Conservation (phyloP, 2,329 filamentous ascomycete genomes). For the Shiraia sp. region DNA sequence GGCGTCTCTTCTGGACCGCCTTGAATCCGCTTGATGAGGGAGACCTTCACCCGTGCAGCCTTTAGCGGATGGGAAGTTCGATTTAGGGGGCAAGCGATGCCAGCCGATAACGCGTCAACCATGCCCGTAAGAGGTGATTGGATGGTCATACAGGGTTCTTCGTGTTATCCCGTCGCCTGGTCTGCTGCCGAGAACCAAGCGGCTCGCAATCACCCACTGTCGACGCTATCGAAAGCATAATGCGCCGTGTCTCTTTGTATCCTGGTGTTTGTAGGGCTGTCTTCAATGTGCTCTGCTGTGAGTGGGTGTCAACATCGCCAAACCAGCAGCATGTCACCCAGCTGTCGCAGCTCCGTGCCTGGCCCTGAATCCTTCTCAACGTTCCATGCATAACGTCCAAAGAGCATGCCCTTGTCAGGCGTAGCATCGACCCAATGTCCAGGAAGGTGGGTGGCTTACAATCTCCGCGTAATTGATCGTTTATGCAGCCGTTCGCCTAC, state of each 20-base stretch:
- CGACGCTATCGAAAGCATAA: conserved; percentile 9
- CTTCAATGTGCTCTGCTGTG: too few species aligned
- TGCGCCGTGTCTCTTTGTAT: background rate
- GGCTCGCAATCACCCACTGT: background rate
- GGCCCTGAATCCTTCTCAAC: background rate
- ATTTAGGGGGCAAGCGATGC: conserved; percentile 4
- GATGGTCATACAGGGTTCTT: background rate
- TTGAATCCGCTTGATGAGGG: conserved; percentile 4
- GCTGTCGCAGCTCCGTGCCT: background rate
- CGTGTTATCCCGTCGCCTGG: conserved; percentile 2
- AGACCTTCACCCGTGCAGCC: conserved; percentile 4
- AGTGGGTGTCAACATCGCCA: too few species aligned
- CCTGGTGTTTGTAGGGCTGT: too few species aligned
- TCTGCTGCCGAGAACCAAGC: conserved; percentile 2
- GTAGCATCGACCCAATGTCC: conserved; percentile 4
- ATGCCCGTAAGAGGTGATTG: conserved; percentile 7
- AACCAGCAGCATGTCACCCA: too few species aligned
- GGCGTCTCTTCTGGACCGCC: conserved; percentile 16
- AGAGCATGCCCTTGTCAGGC: conserved; percentile 1
- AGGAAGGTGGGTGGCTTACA: conserved; percentile 6
- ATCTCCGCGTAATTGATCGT: conserved; percentile 10
- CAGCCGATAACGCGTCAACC: conserved; percentile 2
- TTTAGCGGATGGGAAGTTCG: conserved; percentile 3
- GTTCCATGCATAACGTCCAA: background rate
- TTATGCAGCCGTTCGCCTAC: conserved; percentile 5